Conservation (phyloP, 2,329 filamentous ascomycete species). For the Aspergillus aculeatus region DNA sequence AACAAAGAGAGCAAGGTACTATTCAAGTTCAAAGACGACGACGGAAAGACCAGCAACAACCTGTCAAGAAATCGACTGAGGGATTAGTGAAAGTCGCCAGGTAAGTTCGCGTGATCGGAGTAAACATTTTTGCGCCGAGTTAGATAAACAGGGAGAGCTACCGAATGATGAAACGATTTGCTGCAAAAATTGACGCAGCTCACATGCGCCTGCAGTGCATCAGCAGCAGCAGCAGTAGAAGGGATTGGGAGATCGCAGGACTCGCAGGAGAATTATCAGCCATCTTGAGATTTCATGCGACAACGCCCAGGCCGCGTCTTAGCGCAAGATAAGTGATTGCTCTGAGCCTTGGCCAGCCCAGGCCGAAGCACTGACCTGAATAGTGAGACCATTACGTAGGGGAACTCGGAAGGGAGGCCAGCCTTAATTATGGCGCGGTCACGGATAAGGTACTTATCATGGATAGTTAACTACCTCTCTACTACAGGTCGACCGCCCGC, state of each 20-base stretch:
- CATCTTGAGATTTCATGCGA: conserved; percentile 1
- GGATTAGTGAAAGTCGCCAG: not conserved
- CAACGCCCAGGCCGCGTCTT: not conserved
- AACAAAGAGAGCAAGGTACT: not conserved
- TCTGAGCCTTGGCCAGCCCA: not conserved
- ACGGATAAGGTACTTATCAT: too few relatives aligned
- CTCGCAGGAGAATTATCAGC: conserved; percentile 1
- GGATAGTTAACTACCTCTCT: too few relatives aligned
- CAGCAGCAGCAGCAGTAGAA: conserved; percentile 6
- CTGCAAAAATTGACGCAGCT: conserved; percentile 12
- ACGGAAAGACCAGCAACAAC: not conserved
- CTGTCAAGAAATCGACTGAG: not conserved
- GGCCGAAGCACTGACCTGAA: not conserved
- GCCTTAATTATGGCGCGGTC: not conserved
- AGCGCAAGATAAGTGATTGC: conserved; percentile 3
- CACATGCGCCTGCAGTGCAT: conserved; percentile 12
- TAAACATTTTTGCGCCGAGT: not conserved
- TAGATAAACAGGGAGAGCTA: conserved; percentile 5
- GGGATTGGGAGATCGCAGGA: not conserved
- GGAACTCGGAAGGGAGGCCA: not conserved
- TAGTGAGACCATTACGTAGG: not conserved
- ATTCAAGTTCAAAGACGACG: not conserved
- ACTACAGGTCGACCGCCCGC: too few relatives aligned
- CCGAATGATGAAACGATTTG: conserved; percentile 12
- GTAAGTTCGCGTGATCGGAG: conserved; percentile 9